These are phyloP conservation scores for Penicillium psychrosexuale DNA, from an alignment of 2,329 filamentous ascomycete genomes.

Conservation along the genomic window DNA sequence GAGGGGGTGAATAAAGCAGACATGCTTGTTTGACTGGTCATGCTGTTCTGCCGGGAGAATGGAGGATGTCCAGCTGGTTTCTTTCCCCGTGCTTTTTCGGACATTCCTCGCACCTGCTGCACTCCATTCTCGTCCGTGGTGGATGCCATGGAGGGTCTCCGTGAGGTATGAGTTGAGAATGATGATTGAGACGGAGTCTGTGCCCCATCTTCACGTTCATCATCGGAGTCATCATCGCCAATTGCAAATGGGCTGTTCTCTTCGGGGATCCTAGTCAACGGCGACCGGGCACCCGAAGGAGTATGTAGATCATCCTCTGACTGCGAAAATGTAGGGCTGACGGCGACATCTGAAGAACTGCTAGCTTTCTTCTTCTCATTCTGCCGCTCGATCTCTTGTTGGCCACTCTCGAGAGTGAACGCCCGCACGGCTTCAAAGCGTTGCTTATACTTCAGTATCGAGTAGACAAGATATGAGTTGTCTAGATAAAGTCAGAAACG, in stretches of 20 bases:
- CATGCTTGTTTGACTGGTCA: slow-evolving; percentile 70
- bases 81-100: slow-evolving; percentile 93
- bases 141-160: slow-evolving; percentile 66
- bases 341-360: slow-evolving; percentile 31
- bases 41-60: slow-evolving; percentile 89
- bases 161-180: slow-evolving; percentile 54
- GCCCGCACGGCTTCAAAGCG: slow-evolving; percentile 79
- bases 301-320: slow-evolving; percentile 41
- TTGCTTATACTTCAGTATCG: slow-evolving; percentile 74
- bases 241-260: slow-evolving; percentile 83
- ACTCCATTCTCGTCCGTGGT: slow-evolving; percentile 76
- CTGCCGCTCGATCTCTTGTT: slow-evolving; percentile 83
- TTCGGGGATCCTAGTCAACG: slow-evolving; percentile 67
- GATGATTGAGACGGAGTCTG: slow-evolving; percentile 60
- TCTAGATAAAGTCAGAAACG: slow-evolving; percentile 49
- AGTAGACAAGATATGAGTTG: slow-evolving; percentile 77
- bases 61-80: slow-evolving; percentile 79
- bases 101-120: slow-evolving; percentile 83
- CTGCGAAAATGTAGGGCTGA: slow-evolving; percentile 37
- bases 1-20: slow-evolving; percentile 57
- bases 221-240: slow-evolving; percentile 67
- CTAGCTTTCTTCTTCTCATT: slow-evolving; percentile 67
- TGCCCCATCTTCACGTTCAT: slow-evolving; percentile 56
- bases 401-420: slow-evolving; percentile 88
- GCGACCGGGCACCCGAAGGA: slow-evolving; percentile 53